These are phyloP conservation scores for Pestalotiopsis sp. DNA, from an alignment of 2,329 filamentous ascomycete species.

Conservation along the genomic window DNA sequence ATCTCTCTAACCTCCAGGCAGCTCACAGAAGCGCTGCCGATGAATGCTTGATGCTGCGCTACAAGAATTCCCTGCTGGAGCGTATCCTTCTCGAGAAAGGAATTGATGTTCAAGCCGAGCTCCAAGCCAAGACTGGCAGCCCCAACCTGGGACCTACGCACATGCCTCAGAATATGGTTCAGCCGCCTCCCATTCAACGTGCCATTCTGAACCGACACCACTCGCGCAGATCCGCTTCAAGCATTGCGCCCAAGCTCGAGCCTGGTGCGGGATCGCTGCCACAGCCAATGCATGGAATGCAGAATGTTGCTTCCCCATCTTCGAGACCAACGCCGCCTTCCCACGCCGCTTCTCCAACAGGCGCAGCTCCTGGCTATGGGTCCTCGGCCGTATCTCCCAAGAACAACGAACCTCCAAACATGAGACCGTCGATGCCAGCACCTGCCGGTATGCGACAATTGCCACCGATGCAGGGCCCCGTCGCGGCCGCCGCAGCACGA, in stretches of 20 bases:
- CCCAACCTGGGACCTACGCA: slow-evolving; percentile 75
- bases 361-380: slow-evolving; percentile 47
- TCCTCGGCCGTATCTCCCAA: slow-evolving; percentile 46
- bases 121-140: slow-evolving; percentile 89
- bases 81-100: slow-evolving; percentile 96
- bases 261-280: slow-evolving; percentile 50
- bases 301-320: slow-evolving; percentile 67
- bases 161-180: slow-evolving; percentile 69
- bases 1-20: slow-evolving; percentile 87
- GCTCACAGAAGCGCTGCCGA: slow-evolving; percentile 93
- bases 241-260: slow-evolving; percentile 76
- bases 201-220: slow-evolving; percentile 79
- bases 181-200: slow-evolving; percentile 77
- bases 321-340: slow-evolving; percentile 83
- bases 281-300: slow-evolving; percentile 44
- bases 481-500: slow-evolving; percentile 35
- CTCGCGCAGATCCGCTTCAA: slow-evolving; percentile 70
- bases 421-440: slow-evolving; percentile 41
- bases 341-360: slow-evolving; percentile 63
- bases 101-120: slow-evolving; percentile 95
- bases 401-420: slow-evolving; percentile 50
- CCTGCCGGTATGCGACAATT: slow-evolving; percentile 40
- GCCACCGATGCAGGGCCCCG: slow-evolving; percentile 35
- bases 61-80: slow-evolving; percentile 96
- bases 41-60: slow-evolving; percentile 96